Evolutionary conservation across 805 yeast genomes (phyloP).

Genomic region (Lipomyces spencermartinsiae): DNA sequence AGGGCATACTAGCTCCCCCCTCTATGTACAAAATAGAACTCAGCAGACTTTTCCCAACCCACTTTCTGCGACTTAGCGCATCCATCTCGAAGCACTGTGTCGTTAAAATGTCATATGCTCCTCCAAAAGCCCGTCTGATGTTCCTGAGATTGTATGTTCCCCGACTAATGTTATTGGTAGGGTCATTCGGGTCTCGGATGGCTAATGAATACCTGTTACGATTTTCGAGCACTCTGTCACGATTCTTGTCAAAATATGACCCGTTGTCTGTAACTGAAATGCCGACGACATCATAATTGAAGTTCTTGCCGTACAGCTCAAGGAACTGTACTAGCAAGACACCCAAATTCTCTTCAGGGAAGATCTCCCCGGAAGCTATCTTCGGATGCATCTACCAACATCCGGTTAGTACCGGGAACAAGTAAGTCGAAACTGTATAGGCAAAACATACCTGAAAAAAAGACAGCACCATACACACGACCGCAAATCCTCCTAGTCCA

Average conservation of each 20-base stretch:
- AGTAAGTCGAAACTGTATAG: too few species aligned
- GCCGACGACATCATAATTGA: constrained; percentile 81
- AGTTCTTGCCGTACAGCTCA: constrained; percentile 87
- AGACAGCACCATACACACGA: constrained; percentile 83
- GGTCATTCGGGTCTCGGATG: constrained; percentile 89
- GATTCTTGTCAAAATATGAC: constrained; percentile 63
- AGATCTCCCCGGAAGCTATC: constrained; percentile 67
- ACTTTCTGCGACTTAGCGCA: constrained; percentile 64
- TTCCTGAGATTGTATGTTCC: constrained; percentile 82
- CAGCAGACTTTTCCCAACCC: constrained; percentile 74
- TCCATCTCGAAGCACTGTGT: constrained; percentile 78
- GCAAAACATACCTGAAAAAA: constrained; percentile 56
- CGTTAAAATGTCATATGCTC: constrained; percentile 79
- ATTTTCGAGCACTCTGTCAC: constrained; percentile 58
- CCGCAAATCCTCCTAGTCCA: constrained; percentile 92
- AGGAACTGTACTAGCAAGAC: constrained; percentile 87
- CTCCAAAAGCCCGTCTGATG: constrained; percentile 83
- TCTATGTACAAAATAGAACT: constrained; percentile 50
- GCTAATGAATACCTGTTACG: constrained; percentile 60
- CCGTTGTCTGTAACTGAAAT: constrained; percentile 64
- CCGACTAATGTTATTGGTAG: constrained; percentile 74
- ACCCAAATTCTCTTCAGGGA: constrained; percentile 78
- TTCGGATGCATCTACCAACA: constrained; percentile 69
- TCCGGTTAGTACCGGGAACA: background rate
- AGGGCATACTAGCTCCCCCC: background rate